phyloP scores from a whole-genome alignment of 2,329 filamentous ascomycete genomes.

The Juglanconis juglandina region DNA sequence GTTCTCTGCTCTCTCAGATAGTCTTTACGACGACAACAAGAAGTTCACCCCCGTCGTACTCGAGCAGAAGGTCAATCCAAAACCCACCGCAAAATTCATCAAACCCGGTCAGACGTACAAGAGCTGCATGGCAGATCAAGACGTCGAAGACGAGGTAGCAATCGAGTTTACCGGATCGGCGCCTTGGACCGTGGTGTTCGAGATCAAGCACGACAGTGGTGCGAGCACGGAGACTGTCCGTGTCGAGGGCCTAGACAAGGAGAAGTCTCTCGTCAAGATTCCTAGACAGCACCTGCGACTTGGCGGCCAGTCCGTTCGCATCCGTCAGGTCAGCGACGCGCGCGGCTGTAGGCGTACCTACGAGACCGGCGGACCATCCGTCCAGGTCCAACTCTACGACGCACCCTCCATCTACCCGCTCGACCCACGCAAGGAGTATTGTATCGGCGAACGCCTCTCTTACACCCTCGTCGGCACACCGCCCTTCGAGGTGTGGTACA shows the following conservation, averaged over 20 bases:
- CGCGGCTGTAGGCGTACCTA: constrained; percentile 81
- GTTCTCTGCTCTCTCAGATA: constrained; percentile 79
- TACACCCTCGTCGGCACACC: constrained; percentile 88
- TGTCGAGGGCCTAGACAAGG: constrained; percentile 73
- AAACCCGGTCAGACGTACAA: constrained; percentile 92
- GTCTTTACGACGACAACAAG: constrained; percentile 72
- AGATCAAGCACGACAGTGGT: constrained; percentile 86
- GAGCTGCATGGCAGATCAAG: constrained; percentile 83
- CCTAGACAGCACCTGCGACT: constrained; percentile 80
- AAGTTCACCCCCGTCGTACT: constrained; percentile 66
- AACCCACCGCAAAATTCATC: constrained; percentile 76
- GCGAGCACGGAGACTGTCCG: constrained; percentile 76
- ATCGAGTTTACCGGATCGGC: constrained; percentile 78
- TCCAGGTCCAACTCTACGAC: constrained; percentile 90
- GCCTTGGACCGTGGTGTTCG: constrained; percentile 87
- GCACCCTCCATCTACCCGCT: constrained; percentile 86
- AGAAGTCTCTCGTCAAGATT: constrained; percentile 75
- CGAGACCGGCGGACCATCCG: constrained; percentile 66
- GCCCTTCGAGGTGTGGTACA: constrained; percentile 91
- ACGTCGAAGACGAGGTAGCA: constrained; percentile 81
- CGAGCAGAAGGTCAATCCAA: constrained; percentile 79
- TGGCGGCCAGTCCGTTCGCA: constrained; percentile 83
- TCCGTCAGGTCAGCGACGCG: constrained; percentile 84
- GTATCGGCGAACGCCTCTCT: constrained; percentile 89
- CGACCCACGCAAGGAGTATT: constrained; percentile 82